Conservation (phyloP, 768 basidiomycete genomes). For the Phylloporus sp. region DNA sequence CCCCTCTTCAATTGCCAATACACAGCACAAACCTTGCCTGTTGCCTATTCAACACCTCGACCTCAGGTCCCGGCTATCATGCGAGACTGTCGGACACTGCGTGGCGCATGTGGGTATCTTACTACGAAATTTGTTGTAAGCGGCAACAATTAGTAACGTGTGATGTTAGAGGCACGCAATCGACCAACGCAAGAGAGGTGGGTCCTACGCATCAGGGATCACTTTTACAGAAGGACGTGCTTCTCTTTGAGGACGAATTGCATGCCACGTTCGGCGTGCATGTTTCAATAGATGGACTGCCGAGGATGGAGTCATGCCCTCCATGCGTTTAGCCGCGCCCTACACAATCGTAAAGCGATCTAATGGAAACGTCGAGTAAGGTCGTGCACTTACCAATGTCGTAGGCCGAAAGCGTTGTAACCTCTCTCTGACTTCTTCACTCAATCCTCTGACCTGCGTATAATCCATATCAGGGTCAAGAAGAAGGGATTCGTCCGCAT, state of each 20-base stretch:
- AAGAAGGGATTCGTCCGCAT: constrained; percentile 66
- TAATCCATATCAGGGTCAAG: constrained; percentile 75
- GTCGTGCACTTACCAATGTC: constrained; percentile 49
- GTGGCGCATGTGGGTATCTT: neutral
- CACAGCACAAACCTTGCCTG: neutral
- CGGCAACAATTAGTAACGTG: neutral
- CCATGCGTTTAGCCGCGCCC: constrained; percentile 93
- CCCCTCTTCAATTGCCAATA: neutral
- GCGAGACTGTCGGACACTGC: constrained; percentile 1
- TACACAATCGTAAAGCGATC: constrained; percentile 25
- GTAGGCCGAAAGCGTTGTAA: constrained; percentile 56
- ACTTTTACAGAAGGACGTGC: neutral
- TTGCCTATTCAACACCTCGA: neutral
- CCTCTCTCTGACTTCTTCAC: constrained; percentile 68
- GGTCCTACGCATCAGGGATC: neutral
- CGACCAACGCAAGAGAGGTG: neutral
- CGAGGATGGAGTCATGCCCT: constrained; percentile 84
- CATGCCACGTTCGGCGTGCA: constrained; percentile 40
- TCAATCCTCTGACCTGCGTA: constrained; percentile 56
- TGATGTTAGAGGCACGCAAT: neutral
- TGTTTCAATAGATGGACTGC: constrained; percentile 65
- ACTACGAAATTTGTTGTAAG: neutral
- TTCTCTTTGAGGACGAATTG: neutral
- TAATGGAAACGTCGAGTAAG: neutral
- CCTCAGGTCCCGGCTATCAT: neutral